phyloP scores from a whole-genome alignment of 768 basidiomycete species.

The Suillus weaverae region DNA sequence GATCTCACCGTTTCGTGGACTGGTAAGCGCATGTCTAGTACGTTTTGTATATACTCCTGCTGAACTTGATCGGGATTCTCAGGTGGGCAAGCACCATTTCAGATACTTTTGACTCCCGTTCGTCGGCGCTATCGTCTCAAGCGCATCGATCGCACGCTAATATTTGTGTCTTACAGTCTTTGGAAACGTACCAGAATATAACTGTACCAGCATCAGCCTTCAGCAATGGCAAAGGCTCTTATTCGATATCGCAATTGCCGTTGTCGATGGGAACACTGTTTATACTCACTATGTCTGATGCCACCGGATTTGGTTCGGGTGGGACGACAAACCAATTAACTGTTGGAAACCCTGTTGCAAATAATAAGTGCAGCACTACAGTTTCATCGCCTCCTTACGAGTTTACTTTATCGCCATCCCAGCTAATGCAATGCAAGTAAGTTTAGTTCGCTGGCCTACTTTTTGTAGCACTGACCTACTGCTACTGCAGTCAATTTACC shows the following conservation, averaged over 20 bases:
- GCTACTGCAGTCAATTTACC: conserved; percentile 40
- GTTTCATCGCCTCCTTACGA: conserved; percentile 44
- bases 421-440: conserved; percentile 61
- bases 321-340: conserved; percentile 52
- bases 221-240: conserved; percentile 54
- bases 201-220: conserved; percentile 55
- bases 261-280: conserved; percentile 41
- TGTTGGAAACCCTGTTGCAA: conserved; percentile 45
- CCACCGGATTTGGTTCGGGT: conserved; percentile 66
- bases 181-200: conserved; percentile 49
- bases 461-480: conserved; percentile 9
- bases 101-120: conserved; percentile 52
- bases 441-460: conserved; percentile 11
- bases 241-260: conserved; percentile 43
- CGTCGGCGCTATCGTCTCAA: conserved; percentile 13
- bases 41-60: neutral
- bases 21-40: conserved; percentile 39
- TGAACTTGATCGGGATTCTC: conserved; percentile 3
- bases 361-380: conserved; percentile 47
- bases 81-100: conserved; percentile 62
- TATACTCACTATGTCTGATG: conserved; percentile 68
- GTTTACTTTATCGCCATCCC: conserved; percentile 48
- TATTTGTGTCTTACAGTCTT: conserved; percentile 40
- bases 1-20: conserved; percentile 58
- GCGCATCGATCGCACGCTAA: neutral